Evolutionary conservation across 164 flowering plant genomes (phyloP).

Genomic region (Berberis thunbergii): DNA sequence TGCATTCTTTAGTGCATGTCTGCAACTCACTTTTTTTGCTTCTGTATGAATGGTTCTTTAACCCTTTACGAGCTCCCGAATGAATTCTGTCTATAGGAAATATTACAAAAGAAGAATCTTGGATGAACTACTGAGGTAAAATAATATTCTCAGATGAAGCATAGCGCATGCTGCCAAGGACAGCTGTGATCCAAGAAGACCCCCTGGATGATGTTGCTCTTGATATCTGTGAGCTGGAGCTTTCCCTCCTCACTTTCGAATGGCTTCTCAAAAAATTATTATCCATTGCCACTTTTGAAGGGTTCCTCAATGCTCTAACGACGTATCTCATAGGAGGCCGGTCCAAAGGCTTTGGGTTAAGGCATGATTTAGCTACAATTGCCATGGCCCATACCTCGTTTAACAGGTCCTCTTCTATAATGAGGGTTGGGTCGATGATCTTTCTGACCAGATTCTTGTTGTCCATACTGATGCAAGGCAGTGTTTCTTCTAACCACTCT

Average conservation of each 20-base stretch:
- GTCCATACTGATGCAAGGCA: constrained; percentile 55
- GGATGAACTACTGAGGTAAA: no score
- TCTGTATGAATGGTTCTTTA: no score
- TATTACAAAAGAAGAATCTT: no score
- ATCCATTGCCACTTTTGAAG: constrained; percentile 45
- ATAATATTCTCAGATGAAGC: constrained; percentile 44
- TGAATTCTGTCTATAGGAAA: no score
- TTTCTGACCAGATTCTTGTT: constrained; percentile 62
- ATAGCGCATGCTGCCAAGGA: constrained; percentile 88
- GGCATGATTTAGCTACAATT: constrained; percentile 74
- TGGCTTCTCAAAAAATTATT: no score
- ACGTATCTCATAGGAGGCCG: constrained; percentile 75
- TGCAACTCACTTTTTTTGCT: no score
- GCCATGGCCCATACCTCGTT: constrained; percentile 98
- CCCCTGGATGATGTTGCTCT: constrained; percentile 76
- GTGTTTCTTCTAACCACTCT: constrained; percentile 57
- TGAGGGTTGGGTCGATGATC: constrained; percentile 69
- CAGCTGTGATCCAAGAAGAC: constrained; percentile 72
- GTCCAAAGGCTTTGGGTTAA: constrained; percentile 68
- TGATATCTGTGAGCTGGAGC: constrained; percentile 54
- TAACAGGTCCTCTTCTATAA: constrained; percentile 67
- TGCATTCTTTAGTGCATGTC: no score
- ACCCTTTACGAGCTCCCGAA: no score
- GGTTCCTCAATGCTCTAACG: constrained; percentile 77
- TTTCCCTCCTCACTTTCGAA: constrained; percentile 45